A percentile compares a stretch with the other conserved stretches of the same genome.
phyloP scores from a whole-genome alignment of 2,329 filamentous ascomycete species.

The Aureobasidium subglaciale region DNA sequence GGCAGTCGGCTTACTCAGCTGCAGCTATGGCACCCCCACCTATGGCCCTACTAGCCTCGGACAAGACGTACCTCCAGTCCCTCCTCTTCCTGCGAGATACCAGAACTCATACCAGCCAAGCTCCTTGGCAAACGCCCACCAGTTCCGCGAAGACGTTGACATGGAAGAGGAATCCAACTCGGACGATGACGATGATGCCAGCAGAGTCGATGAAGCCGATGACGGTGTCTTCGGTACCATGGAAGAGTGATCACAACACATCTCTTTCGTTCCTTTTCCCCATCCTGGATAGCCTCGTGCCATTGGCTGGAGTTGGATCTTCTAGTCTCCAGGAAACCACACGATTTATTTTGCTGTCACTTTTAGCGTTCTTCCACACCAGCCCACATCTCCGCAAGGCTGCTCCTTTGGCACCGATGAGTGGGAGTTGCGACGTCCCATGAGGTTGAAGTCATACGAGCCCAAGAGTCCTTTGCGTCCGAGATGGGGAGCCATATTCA shows the following conservation, averaged over 20 bases:
- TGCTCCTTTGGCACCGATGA: conserved; percentile 35
- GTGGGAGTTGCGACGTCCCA: conserved; percentile 20
- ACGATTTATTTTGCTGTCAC: conserved; percentile 1
- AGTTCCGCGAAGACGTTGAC: conserved; percentile 34
- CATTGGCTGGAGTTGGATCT: conserved; percentile 5
- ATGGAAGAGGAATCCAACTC: conserved; percentile 36
- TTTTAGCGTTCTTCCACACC: neutral
- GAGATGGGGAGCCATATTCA: conserved; percentile 15
- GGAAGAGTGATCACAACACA: conserved; percentile 60
- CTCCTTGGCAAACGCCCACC: conserved; percentile 18
- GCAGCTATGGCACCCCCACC: conserved; percentile 79
- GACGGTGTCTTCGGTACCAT: conserved; percentile 93
- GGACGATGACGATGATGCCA: conserved; percentile 43
- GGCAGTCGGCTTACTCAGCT: conserved; percentile 82
- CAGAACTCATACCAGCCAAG: conserved; percentile 38
- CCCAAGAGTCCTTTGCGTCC: conserved; percentile 15
- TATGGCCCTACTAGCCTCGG: conserved; percentile 56
- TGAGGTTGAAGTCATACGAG: conserved; percentile 20
- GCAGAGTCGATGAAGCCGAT: conserved; percentile 74
- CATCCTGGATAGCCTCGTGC: neutral
- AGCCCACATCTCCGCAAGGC: conserved; percentile 24
- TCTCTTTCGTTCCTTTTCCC: neutral
- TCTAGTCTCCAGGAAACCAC: conserved; percentile 1
- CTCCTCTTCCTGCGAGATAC: conserved; percentile 75
- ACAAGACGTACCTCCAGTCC: conserved; percentile 76